Evolutionary conservation across 140 eudicot genomes (phyloP), one percentile per base, ranked within the genome.

Genomic region (Anethum foeniculum): DNA sequence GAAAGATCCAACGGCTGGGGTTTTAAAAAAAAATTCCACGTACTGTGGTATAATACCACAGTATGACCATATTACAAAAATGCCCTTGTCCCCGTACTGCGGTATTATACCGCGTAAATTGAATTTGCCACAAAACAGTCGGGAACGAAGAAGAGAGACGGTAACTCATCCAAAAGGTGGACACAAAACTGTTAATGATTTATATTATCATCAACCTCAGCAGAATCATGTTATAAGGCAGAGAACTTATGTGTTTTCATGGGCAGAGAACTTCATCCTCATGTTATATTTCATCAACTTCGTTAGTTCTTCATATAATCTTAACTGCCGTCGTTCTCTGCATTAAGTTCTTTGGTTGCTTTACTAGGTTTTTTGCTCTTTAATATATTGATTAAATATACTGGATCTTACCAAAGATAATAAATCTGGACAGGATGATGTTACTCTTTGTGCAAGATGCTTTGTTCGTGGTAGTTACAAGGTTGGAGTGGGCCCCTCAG

Each of bases 361-460:
- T 19, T 48, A 75, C 5, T 25, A 75, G 36, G 16, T 41, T 79
- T 62, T 1, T 73, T 81, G 34, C 30, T 71, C n/a, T 48, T 34
- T 19, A 21, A 21, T 71, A 30, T 27, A 28, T 19, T 43, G 41
- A 21, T 14, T 43, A 27, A 44, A 39, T 16, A 27, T 21, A 16
- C 2, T 65, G 54, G 38, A 5, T 68, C 34, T 74, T 60, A 47
- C 19, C 1, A 21, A 46, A 34, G 8, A n/a, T 34, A 34, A 34
- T 34, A 14, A 46, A 80, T 77, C 79, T 68, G 71, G 49, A 85
- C 92, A 92, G 99, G 83, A 89, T 82, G 97, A 88, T 80, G 83
- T 87, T 81, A 89, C 93, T 34, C 93, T 86, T 69, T 95, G 99
- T 84, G 97, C 97, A 62, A 88, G 99, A 83, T 95, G 99, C 79